These are phyloP conservation scores for Paramecium bursaria DNA, from an alignment of 73 alveolate genomes.

Conservation along the genomic window DNA sequence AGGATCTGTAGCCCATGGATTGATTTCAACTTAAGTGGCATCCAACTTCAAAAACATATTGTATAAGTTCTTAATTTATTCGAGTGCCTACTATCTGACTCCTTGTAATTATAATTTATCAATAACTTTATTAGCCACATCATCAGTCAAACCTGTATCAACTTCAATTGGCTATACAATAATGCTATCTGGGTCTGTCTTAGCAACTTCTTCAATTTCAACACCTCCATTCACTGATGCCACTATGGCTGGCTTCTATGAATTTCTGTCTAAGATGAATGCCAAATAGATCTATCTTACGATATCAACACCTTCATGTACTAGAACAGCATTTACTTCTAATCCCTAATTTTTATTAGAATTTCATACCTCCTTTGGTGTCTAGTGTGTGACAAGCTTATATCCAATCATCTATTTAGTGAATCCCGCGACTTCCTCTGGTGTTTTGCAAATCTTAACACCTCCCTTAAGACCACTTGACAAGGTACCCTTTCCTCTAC, in stretches of 20 bases:
- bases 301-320: slow-evolving; percentile 87
- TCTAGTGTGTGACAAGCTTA: slow-evolving; percentile 82
- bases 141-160: slow-evolving; percentile 73
- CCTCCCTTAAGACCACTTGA: slow-evolving; percentile 88
- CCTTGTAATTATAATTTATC: slow-evolving; percentile 59
- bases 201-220: slow-evolving; percentile 89
- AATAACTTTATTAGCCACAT: slow-evolving; percentile 69
- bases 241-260: slow-evolving; percentile 77
- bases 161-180: slow-evolving; percentile 72
- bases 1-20: slow-evolving; percentile 93
- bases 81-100: slow-evolving; percentile 69
- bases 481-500: slow-evolving; percentile 83
- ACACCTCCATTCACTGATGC: slow-evolving; percentile 82
- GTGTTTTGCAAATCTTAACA: slow-evolving; percentile 81
- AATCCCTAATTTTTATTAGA: slow-evolving; percentile 69
- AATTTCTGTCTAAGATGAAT: slow-evolving; percentile 78
- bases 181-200: slow-evolving; percentile 82
- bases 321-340: slow-evolving; percentile 79
- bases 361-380: slow-evolving; percentile 68
- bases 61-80: slow-evolving; percentile 73
- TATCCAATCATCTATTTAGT: slow-evolving; percentile 85
- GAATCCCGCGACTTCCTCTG: slow-evolving; percentile 75
- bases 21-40: slow-evolving; percentile 86
- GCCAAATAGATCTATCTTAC: slow-evolving; percentile 80
- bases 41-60: slow-evolving; percentile 75